These are phyloP conservation scores for Myriosclerotinia scirpicola DNA, from an alignment of 2,329 filamentous ascomycete genomes.

Conservation along the genomic window DNA sequence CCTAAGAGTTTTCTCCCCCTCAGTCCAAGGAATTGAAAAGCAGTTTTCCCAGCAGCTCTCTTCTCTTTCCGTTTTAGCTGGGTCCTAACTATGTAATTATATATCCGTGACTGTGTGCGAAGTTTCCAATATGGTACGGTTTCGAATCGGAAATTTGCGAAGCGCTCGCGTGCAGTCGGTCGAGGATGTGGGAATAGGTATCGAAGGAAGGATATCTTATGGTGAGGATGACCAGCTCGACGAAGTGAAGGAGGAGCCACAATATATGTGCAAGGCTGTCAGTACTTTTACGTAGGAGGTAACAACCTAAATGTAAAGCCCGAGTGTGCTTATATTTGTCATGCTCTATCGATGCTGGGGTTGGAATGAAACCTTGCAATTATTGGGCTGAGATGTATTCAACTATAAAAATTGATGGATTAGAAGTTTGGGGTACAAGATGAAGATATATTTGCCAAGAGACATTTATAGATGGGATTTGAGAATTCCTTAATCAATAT, in stretches of 20 bases:
- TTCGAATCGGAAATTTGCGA: conserved; percentile 65
- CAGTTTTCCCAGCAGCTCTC: conserved; percentile 40
- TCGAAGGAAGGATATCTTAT: conserved; percentile 7
- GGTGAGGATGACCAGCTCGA: conserved; percentile 28
- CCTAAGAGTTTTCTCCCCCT: conserved; percentile 41
- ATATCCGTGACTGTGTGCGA: conserved; percentile 72
- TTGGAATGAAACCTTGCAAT: not conserved
- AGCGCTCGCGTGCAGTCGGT: conserved; percentile 20
- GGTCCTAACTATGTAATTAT: conserved; percentile 67
- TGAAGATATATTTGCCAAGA: not conserved
- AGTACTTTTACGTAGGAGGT: not conserved
- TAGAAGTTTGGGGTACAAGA: not conserved
- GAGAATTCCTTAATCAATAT: not conserved
- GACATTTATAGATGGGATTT: conserved; percentile 6
- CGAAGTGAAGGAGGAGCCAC: conserved; percentile 21
- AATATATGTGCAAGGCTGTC: conserved; percentile 20
- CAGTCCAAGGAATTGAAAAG: conserved; percentile 36
- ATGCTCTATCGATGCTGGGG: not conserved
- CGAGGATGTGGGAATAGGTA: conserved; percentile 32
- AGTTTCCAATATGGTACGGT: conserved; percentile 70
- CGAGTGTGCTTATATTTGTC: conserved; percentile 7
- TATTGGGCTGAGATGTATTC: not conserved
- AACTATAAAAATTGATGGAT: not conserved
- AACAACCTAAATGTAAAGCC: not conserved
- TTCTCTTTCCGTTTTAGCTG: conserved; percentile 56